Percentiles rank a stretch among this genome's conserved stretches.
Evolutionary conservation across 164 flowering plant species (phyloP).

Genomic region (Cinnamomum chago): DNA sequence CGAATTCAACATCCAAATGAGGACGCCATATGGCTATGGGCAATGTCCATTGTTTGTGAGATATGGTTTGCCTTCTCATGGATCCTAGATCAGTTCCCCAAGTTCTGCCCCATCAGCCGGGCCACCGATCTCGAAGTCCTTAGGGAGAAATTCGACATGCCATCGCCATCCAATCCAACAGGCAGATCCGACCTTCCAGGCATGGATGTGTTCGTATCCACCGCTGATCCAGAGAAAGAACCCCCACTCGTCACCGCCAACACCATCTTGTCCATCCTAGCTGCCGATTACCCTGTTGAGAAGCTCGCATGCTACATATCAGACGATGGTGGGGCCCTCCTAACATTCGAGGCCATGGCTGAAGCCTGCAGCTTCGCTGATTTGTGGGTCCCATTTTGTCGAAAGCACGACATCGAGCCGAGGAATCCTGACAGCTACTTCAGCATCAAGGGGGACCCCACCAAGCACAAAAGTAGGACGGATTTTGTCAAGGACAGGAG

Average conservation of each 20-base stretch:
- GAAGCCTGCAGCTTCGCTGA: conserved; percentile 81
- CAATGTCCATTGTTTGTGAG: conserved; percentile 66
- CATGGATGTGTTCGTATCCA: conserved; percentile 66
- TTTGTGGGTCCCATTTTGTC: conserved; percentile 78
- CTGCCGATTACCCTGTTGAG: conserved; percentile 71
- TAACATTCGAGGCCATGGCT: conserved; percentile 82
- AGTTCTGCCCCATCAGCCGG: conserved; percentile 57
- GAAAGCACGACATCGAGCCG: conserved; percentile 68
- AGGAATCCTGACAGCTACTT: conserved; percentile 79
- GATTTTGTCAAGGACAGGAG: conserved; percentile 83
- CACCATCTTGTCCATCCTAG: conserved; percentile 67
- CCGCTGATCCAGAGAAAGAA: conserved; percentile 85
- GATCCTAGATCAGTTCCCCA: conserved; percentile 77
- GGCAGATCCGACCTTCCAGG: conserved; percentile 83
- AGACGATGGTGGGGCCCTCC: conserved; percentile 77
- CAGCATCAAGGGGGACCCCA: conserved; percentile 58
- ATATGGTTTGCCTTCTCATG: conserved; percentile 83
- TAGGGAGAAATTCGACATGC: conserved; percentile 66
- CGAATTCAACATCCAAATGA: conserved; percentile 54
- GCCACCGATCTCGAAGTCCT: conserved; percentile 51
- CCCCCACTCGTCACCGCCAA: conserved; percentile 79
- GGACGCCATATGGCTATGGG: conserved; percentile 74
- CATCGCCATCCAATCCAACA: conserved; percentile 59
- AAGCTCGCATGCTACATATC: conserved; percentile 70
- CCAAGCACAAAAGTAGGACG: conserved; percentile 61